These are phyloP conservation scores for Zea luxurians DNA, from an alignment of 176 grass and related monocot genomes.

Conservation along the genomic window DNA sequence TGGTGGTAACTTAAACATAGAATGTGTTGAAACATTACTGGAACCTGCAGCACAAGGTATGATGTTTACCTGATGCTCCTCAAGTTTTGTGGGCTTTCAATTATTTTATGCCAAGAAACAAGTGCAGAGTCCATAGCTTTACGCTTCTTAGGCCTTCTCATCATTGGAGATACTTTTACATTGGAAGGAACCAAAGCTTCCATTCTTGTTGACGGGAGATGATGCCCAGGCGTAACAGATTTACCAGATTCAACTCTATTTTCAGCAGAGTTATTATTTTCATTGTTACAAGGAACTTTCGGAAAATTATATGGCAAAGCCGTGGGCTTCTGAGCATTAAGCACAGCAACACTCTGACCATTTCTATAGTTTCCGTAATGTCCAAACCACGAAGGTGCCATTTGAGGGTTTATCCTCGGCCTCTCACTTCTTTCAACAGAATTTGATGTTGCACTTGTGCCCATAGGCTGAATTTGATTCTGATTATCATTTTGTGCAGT, in stretches of 20 bases:
- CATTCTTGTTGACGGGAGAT: constrained; percentile 26
- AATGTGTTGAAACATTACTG: not conserved
- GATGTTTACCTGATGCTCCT: constrained; percentile 66
- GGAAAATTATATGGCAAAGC: constrained; percentile 58
- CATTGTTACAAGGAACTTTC: constrained; percentile 60
- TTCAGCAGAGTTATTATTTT: constrained; percentile 55
- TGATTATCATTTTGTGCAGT: constrained; percentile 48
- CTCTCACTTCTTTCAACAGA: constrained; percentile 56
- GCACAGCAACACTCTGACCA: constrained; percentile 53
- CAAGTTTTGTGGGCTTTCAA: constrained; percentile 48
- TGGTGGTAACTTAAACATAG: not conserved
- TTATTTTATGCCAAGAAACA: constrained; percentile 83
- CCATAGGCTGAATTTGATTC: constrained; percentile 48
- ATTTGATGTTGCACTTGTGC: constrained; percentile 39
- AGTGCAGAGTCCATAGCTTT: constrained; percentile 53
- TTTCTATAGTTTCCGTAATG: constrained; percentile 69
- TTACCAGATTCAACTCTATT: constrained; percentile 63
- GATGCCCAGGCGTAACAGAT: constrained; percentile 44
- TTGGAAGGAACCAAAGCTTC: constrained; percentile 43
- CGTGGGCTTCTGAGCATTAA: constrained; percentile 49
- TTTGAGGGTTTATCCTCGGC: constrained; percentile 78
- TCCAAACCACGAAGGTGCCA: constrained; percentile 87
- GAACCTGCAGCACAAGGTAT: constrained; percentile 17
- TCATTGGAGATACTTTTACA: constrained; percentile 27
- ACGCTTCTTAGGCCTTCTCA: constrained; percentile 69